Percentiles rank a stretch among this genome's conserved stretches.
These are phyloP conservation scores for Pisolithus microcarpus DNA, from an alignment of 768 basidiomycete species.

Conservation along the genomic window DNA sequence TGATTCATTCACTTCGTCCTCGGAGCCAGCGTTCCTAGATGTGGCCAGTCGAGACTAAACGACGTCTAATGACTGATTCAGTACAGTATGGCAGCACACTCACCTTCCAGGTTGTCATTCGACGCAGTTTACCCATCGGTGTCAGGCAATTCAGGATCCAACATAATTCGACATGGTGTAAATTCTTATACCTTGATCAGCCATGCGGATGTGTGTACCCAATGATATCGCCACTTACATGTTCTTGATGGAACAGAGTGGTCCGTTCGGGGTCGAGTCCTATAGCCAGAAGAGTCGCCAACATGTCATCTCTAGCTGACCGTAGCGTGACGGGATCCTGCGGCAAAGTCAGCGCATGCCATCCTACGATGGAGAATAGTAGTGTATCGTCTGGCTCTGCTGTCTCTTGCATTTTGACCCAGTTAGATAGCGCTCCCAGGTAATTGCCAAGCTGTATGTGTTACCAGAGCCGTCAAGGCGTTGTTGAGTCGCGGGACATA, in stretches of 20 bases:
- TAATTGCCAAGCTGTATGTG: constrained; percentile 84
- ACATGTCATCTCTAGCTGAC: constrained; percentile 62
- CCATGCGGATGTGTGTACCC: background rate
- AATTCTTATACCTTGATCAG: constrained; percentile 38
- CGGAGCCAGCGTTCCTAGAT: constrained; percentile 64
- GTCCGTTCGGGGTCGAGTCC: constrained; percentile 75
- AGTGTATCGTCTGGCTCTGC: constrained; percentile 54
- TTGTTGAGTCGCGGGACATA: background rate
- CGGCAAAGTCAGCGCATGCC: constrained; percentile 90
- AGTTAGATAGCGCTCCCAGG: constrained; percentile 83
- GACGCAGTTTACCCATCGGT: constrained; percentile 69
- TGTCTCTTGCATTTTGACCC: constrained; percentile 72
- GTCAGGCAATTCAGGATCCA: constrained; percentile 88
- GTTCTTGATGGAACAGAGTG: constrained; percentile 81
- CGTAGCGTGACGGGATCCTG: constrained; percentile 66
- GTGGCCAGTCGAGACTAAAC: constrained; percentile 66
- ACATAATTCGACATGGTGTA: constrained; percentile 75
- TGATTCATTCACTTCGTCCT: constrained; percentile 75
- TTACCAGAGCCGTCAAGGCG: too few relatives aligned
- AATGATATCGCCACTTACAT: constrained; percentile 42
- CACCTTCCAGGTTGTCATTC: constrained; percentile 99
- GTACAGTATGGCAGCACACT: constrained; percentile 1
- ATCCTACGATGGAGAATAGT: constrained; percentile 84
- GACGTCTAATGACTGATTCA: background rate
- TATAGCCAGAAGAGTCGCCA: constrained; percentile 77